Conservation (phyloP, 2,329 filamentous ascomycete genomes). For the Ophiostoma sp. region DNA sequence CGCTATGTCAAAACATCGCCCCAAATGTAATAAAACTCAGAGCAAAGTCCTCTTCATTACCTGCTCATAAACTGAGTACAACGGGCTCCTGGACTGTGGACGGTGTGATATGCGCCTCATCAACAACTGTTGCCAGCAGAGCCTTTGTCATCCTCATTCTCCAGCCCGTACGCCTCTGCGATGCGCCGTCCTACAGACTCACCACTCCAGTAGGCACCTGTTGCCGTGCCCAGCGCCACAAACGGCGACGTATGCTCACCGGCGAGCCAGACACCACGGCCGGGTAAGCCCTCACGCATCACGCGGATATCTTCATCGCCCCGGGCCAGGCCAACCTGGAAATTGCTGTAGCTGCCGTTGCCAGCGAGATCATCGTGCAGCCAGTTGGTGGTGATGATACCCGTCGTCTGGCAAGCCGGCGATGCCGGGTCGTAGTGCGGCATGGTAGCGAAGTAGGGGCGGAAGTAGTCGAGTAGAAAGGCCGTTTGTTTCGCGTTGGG, state of each 20-base stretch:
- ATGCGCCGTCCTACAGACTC: conserved; percentile 72
- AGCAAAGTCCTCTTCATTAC: no score
- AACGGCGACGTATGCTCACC: conserved; percentile 92
- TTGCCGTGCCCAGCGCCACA: conserved; percentile 82
- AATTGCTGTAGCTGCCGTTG: conserved; percentile 81
- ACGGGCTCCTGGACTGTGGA: neutral
- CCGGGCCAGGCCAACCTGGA: conserved; percentile 70
- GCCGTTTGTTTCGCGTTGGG: conserved; percentile 50
- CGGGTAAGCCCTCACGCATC: conserved; percentile 63
- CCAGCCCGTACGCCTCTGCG: conserved; percentile 48
- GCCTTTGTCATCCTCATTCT: neutral
- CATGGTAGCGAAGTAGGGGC: conserved; percentile 74
- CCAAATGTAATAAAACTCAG: neutral
- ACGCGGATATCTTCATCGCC: conserved; percentile 71
- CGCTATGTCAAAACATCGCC: neutral
- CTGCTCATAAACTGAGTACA: neutral
- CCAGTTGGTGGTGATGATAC: conserved; percentile 73
- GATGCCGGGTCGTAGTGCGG: conserved; percentile 61
- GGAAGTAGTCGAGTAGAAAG: conserved; percentile 66
- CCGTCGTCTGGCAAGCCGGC: conserved; percentile 61
- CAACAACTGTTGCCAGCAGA: neutral
- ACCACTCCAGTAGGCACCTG: conserved; percentile 90
- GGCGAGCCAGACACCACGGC: conserved; percentile 76
- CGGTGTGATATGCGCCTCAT: neutral
- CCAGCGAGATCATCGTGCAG: conserved; percentile 76